Evolutionary conservation across 2,329 filamentous ascomycete species (phyloP).

Genomic region (Pseudogymnoascus sp.): DNA sequence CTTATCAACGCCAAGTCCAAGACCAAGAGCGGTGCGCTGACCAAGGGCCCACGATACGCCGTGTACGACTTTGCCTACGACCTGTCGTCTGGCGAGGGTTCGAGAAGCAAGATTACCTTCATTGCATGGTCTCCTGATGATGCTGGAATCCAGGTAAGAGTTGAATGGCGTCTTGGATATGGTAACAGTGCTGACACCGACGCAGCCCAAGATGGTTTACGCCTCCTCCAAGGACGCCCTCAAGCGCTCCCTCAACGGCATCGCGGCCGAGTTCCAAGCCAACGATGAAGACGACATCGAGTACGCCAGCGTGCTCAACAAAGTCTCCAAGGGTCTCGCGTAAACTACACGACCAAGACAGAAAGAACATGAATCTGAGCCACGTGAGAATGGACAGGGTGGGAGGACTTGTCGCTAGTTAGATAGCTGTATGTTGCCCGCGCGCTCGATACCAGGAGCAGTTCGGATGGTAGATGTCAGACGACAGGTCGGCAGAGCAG

Average conservation of each 20-base stretch:
- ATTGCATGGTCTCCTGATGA: slow-evolving; percentile 78
- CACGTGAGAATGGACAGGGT: slow-evolving; percentile 11
- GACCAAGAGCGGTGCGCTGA: slow-evolving; percentile 55
- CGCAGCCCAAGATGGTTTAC: slow-evolving; percentile 81
- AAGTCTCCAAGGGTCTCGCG: slow-evolving; percentile 56
- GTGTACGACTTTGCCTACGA: slow-evolving; percentile 81
- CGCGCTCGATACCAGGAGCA: slow-evolving; percentile 4
- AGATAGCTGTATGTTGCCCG: slow-evolving; percentile 6
- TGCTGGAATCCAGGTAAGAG: slow-evolving; percentile 66
- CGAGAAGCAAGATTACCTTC: slow-evolving; percentile 74
- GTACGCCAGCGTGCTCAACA: slow-evolving; percentile 63
- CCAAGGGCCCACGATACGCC: slow-evolving; percentile 72
- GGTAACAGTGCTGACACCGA: slow-evolving; percentile 16
- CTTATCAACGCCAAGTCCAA: slow-evolving; percentile 68
- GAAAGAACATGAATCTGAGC: slow-evolving; percentile 7
- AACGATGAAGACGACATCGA: slow-evolving; percentile 81
- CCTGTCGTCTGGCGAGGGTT: slow-evolving; percentile 65
- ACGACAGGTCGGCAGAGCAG: slow-evolving; percentile 8
- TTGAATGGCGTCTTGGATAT: background rate
- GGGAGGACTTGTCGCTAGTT: slow-evolving; percentile 17
- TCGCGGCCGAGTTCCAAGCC: slow-evolving; percentile 73
- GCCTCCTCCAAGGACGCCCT: slow-evolving; percentile 82
- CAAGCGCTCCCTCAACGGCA: slow-evolving; percentile 70
- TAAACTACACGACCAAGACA: slow-evolving; percentile 30
- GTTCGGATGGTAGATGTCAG: slow-evolving; percentile 7